Evolutionary conservation across 192 early-diverging fungal species (phyloP), one percentile per base, ranked within the genome.

Genomic region (Backusella parvicylindrica): DNA sequence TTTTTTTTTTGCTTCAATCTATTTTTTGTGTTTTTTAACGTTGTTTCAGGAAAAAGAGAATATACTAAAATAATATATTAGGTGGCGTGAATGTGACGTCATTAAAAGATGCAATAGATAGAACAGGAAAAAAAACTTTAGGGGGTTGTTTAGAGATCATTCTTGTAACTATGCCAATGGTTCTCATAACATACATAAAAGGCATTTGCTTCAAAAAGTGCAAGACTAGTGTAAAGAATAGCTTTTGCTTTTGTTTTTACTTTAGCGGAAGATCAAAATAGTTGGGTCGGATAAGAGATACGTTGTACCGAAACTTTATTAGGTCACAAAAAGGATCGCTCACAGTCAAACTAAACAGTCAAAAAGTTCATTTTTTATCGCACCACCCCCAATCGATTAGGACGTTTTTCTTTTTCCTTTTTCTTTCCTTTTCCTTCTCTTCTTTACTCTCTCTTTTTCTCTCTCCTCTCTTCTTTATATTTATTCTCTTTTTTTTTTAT

Each of bases 291-390:
- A 66, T 66, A 66, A 66, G 64, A 66, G 30, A 18, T n/a, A 30
- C n/a, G 28, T 68, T 68, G 32, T 38, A 68, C 66, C 30, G 43
- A 71, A 71, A 71, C 69, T 71, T 71, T 71, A 50, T 47, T 71
- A 40, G 38, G 47, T 71, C 69, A 71, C 69, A 49, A 71, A 71
- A 47, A 56, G 50, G 40, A 68, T 68, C n/a, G 35, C n/a, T 33
- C 26, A 23, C 35, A 38, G 28, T 70, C 68, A 38, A 36, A 31
- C 47, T 49, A 71, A 31, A 33, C 41, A 71, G 30, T 53, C 26
- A 70, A 41, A n/a, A 43, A 32, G 32, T 71, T 53, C 49, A 37
- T 53, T 71, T 31, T 21, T 28, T 31, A 28, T 63, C n/a, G 30
- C 43, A 23, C 28, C n/a, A 50, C n/a, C 28, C 49, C 50, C n/a